Conservation (phyloP, 768 basidiomycete genomes). For the Paxillus involutus region DNA sequence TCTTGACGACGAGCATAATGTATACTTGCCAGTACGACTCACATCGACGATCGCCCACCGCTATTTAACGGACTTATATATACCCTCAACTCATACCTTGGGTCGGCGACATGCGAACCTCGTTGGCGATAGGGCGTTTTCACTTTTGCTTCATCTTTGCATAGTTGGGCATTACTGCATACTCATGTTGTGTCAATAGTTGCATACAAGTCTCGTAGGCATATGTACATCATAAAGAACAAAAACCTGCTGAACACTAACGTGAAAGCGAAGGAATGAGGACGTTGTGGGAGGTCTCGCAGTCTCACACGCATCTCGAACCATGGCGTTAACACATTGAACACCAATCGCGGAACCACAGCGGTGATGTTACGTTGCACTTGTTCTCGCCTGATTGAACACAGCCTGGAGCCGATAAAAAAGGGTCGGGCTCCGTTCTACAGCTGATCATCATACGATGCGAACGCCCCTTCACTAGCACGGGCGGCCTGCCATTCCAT, state of each 20-base stretch:
- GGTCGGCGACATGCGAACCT: constrained; percentile 27
- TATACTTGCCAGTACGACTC: constrained; percentile 17
- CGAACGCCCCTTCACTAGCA: neutral
- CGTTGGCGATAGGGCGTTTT: constrained; percentile 14
- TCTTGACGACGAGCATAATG: constrained; percentile 31
- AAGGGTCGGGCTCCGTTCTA: neutral
- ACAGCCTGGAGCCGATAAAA: constrained; percentile 20
- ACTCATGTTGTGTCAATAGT: constrained; percentile 38
- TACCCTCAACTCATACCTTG: constrained; percentile 23
- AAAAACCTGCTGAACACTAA: constrained; percentile 29
- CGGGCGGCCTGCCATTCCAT: neutral
- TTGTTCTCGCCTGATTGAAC: constrained; percentile 6
- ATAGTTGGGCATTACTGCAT: constrained; percentile 27
- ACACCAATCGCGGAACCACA: neutral
- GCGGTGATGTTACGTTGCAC: neutral
- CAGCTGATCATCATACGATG: constrained; percentile 7
- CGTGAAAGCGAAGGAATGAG: neutral
- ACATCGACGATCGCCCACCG: constrained; percentile 9
- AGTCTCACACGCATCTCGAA: neutral
- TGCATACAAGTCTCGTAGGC: constrained; percentile 33
- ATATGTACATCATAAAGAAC: constrained; percentile 35
- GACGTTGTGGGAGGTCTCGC: neutral
- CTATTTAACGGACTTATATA: constrained; percentile 35
- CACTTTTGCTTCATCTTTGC: constrained; percentile 28
- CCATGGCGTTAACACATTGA: constrained; percentile 6